These are phyloP conservation scores for Plasmodium inui DNA, from an alignment of 169 alveolate genomes.

Conservation along the genomic window DNA sequence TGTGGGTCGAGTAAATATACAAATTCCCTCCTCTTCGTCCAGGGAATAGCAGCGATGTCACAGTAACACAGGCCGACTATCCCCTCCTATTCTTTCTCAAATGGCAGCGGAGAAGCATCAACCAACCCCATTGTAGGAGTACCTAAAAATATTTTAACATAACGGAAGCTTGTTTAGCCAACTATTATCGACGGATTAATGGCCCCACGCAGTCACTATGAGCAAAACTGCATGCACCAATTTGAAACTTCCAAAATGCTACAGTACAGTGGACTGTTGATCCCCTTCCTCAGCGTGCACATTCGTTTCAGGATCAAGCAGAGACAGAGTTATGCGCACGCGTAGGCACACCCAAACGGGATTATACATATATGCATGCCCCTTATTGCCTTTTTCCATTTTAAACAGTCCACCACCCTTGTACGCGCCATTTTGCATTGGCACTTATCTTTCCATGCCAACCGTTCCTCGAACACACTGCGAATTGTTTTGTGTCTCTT, in stretches of 20 bases:
- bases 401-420: neutral
- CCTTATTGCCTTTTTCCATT: neutral
- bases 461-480: neutral
- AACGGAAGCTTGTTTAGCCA: neutral
- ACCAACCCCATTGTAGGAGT: neutral
- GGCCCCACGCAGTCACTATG: neutral
- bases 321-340: neutral
- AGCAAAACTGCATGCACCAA: neutral
- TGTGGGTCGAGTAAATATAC: neutral
- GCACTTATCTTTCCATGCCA: neutral
- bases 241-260: neutral
- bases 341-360: neutral
- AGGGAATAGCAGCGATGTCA: neutral
- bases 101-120: neutral
- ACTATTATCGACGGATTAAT: neutral
- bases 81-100: neutral
- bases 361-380: neutral
- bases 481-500: neutral
- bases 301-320: neutral
- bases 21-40: neutral
- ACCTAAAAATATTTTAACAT: neutral
- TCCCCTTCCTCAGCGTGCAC: neutral
- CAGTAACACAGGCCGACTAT: neutral
- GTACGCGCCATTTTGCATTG: neutral
- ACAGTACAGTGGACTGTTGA: neutral